These are phyloP conservation scores for Aspergillus sp. DNA, from an alignment of 2,329 filamentous ascomycete species.

Conservation along the genomic window DNA sequence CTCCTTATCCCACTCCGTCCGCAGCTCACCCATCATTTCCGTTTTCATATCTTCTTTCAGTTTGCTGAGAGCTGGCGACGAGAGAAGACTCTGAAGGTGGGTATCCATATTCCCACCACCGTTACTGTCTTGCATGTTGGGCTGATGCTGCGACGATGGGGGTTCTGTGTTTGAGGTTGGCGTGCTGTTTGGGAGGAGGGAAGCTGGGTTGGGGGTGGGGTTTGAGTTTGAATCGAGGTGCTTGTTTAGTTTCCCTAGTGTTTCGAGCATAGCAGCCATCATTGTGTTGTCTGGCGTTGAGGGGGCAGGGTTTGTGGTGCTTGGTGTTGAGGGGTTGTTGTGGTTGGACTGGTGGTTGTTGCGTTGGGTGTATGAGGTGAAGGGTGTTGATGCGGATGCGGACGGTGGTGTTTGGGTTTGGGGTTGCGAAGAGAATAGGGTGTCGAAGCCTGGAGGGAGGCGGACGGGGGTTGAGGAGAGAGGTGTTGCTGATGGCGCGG, in stretches of 20 bases:
- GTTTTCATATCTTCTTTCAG: conserved; percentile 34
- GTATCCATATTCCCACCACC: not conserved
- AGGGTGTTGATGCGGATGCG: not conserved
- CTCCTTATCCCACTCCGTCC: conserved; percentile 33
- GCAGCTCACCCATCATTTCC: conserved; percentile 35
- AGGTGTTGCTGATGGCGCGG: conserved; percentile 4
- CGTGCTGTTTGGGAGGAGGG: conserved; percentile 19
- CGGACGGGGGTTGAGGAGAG: conserved; percentile 23
- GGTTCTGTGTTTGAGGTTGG: not conserved
- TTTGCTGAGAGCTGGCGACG: conserved; percentile 16
- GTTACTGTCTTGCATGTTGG: not conserved
- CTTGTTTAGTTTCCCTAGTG: conserved; percentile 37
- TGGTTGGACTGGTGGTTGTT: not conserved
- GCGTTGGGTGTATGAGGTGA: not conserved
- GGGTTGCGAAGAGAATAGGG: conserved; percentile 34
- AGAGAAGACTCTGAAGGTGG: not conserved
- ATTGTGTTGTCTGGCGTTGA: conserved; percentile 18
- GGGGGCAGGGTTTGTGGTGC: not conserved
- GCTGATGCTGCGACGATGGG: not conserved
- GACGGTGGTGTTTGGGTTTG: conserved; percentile 12
- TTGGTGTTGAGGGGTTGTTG: conserved; percentile 1
- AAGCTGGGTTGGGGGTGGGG: conserved; percentile 4
- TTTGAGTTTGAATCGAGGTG: conserved; percentile 30
- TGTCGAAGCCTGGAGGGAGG: conserved; percentile 40
- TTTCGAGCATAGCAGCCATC: conserved; percentile 36